A percentile compares a stretch with the other conserved stretches of the same genome.
phyloP scores from a whole-genome alignment of 2,329 filamentous ascomycete species.

The Didymella pinodella region DNA sequence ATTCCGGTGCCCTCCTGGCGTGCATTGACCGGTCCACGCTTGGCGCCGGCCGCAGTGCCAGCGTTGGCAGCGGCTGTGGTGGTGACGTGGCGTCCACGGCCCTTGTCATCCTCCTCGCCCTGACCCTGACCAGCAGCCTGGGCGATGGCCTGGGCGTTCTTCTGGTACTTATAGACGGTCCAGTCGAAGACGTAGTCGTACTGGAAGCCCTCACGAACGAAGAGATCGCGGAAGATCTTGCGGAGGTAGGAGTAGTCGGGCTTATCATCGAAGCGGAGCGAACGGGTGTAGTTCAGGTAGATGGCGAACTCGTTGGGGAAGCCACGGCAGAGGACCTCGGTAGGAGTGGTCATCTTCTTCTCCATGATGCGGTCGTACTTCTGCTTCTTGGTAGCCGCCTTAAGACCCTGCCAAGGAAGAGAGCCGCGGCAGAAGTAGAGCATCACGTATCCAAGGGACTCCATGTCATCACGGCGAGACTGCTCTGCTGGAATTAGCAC shows the following conservation, averaged over 20 bases:
- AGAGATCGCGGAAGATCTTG: conserved; percentile 99
- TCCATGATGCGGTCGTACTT: conserved; percentile 99
- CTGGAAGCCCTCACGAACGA: conserved; percentile 98
- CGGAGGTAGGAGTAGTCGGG: conserved; percentile 99
- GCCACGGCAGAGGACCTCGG: conserved; percentile 96
- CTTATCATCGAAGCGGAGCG: conserved; percentile 99
- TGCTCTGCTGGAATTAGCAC: conserved; percentile 69
- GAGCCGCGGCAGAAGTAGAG: conserved; percentile 99
- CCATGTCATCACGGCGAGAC: conserved; percentile 99
- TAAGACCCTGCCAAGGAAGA: conserved; percentile 97
- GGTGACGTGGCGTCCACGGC: conserved; percentile 62
- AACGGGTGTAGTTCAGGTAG: conserved; percentile 99
- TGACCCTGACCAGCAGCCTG: conserved; percentile 73
- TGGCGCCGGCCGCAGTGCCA: conserved; percentile 68
- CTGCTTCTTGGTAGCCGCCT: conserved; percentile 99
- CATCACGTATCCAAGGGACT: conserved; percentile 98
- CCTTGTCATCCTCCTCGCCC: conserved; percentile 79
- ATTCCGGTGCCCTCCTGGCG: conserved; percentile 93
- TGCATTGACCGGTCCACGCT: conserved; percentile 75
- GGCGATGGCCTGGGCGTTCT: conserved; percentile 95
- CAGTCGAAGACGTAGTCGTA: conserved; percentile 99
- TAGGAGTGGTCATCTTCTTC: conserved; percentile 99
- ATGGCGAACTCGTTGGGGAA: conserved; percentile 99
- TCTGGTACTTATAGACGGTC: conserved; percentile 99
- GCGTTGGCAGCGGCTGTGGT: conserved; percentile 72